phyloP scores from a whole-genome alignment of 306 rosid species.

The Macrotyloma uniflorum region DNA sequence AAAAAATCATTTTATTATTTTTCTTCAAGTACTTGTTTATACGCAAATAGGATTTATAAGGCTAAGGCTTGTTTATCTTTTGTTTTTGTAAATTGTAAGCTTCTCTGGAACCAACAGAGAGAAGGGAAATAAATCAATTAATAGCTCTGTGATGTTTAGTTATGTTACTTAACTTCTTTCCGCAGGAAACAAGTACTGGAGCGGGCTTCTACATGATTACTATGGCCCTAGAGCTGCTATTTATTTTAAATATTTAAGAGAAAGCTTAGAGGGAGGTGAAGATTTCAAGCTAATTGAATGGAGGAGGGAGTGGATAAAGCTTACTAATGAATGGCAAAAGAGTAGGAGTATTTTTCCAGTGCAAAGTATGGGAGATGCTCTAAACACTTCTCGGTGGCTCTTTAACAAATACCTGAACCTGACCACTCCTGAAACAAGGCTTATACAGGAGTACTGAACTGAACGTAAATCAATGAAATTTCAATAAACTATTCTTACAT shows the following conservation, averaged over 20 bases:
- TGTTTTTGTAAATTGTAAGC: background rate
- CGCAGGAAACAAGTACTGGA: conserved; percentile 90
- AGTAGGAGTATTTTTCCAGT: conserved; percentile 57
- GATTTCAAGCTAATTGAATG: conserved; percentile 63
- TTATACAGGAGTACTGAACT: background rate
- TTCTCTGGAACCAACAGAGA: background rate
- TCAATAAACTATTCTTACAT: background rate
- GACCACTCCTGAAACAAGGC: conserved; percentile 35
- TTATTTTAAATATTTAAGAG: conserved; percentile 69
- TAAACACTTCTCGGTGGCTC: conserved; percentile 63
- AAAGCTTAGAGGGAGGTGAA: conserved; percentile 59
- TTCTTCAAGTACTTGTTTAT: no score
- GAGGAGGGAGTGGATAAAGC: conserved; percentile 92
- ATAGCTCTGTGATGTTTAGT: background rate
- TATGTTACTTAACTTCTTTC: conserved; percentile 2
- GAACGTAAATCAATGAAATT: conserved; percentile 14
- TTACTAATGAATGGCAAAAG: conserved; percentile 85
- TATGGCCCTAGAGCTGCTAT: conserved; percentile 88
- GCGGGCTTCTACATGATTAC: conserved; percentile 77
- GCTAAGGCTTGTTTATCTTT: background rate
- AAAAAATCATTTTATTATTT: no score
- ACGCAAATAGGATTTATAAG: background rate
- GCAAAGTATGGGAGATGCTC: conserved; percentile 62
- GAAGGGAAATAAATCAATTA: background rate
- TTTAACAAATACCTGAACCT: conserved; percentile 63